A percentile compares a stretch with the other conserved stretches of the same genome.
Evolutionary conservation across 495 filamentous ascomycete genomes (phyloP).

Genomic region (Penicillium maclennaniae): DNA sequence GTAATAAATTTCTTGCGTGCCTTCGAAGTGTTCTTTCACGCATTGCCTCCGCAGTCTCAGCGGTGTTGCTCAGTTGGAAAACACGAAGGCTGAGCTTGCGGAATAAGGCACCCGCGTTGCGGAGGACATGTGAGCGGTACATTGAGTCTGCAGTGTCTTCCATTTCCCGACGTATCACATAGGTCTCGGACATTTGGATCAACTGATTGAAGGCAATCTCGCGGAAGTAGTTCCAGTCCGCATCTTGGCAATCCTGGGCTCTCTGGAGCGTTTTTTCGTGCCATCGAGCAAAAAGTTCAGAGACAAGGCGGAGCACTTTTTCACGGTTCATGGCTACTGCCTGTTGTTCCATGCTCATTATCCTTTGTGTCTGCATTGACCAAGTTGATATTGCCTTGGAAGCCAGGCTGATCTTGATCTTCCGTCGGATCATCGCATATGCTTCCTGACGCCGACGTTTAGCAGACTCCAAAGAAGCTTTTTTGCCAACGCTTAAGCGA

Average conservation of each 20-base stretch:
- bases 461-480: slow-evolving; percentile 45
- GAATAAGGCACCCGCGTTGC: slow-evolving; percentile 39
- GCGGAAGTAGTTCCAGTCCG: slow-evolving; percentile 38
- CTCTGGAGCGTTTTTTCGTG: slow-evolving; percentile 36
- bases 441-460: slow-evolving; percentile 55
- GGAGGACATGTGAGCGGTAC: slow-evolving; percentile 46
- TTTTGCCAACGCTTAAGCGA: slow-evolving; percentile 54
- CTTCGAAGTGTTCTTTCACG: slow-evolving; percentile 54
- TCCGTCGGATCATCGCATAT: slow-evolving; percentile 56
- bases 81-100: slow-evolving; percentile 50
- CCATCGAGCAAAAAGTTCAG: slow-evolving; percentile 43
- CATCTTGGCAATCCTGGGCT: slow-evolving; percentile 38
- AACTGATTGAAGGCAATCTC: slow-evolving; percentile 45
- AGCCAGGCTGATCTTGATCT: slow-evolving; percentile 55
- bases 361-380: slow-evolving; percentile 37
- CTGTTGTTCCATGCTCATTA: slow-evolving; percentile 42
- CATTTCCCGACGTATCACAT: slow-evolving; percentile 38
- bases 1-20: slow-evolving; percentile 54
- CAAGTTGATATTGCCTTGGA: slow-evolving; percentile 42
- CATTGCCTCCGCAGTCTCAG: slow-evolving; percentile 50
- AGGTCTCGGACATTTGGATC: slow-evolving; percentile 42
- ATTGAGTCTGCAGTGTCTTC: slow-evolving; percentile 47
- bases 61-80: slow-evolving; percentile 45
- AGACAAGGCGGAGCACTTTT: slow-evolving; percentile 33
- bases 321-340: slow-evolving; percentile 40